Evolutionary conservation across 768 basidiomycete species (phyloP).

Genomic region (Piloderma croceum): DNA sequence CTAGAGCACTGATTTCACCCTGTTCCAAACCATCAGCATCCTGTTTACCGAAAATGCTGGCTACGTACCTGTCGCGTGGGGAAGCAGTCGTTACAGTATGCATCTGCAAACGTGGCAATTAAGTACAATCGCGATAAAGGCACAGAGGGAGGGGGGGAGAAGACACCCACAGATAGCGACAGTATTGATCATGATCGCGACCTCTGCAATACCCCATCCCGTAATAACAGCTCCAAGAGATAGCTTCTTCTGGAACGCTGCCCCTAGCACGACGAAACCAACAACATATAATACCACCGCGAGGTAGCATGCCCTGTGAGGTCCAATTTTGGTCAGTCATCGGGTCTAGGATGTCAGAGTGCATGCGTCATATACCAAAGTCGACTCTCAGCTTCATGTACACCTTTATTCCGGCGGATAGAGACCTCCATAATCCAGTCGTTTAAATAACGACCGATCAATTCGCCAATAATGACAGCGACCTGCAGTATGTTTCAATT

Average conservation of each 20-base stretch:
- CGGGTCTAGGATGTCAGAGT: no score
- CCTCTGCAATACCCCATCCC: slow-evolving; percentile 62
- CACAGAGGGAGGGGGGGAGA: no score
- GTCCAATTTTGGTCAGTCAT: not conserved
- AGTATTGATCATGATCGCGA: slow-evolving; percentile 54
- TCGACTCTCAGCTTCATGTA: slow-evolving; percentile 57
- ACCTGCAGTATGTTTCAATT: slow-evolving; percentile 30
- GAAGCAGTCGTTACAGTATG: slow-evolving; percentile 47
- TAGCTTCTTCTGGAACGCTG: slow-evolving; percentile 47
- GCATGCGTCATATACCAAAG: slow-evolving; percentile 39
- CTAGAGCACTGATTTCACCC: slow-evolving; percentile 59
- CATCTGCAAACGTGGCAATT: slow-evolving; percentile 29
- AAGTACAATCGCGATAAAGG: slow-evolving; percentile 3
- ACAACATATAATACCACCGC: slow-evolving; percentile 55
- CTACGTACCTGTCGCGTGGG: slow-evolving; percentile 33
- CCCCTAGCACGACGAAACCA: slow-evolving; percentile 57
- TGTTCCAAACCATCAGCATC: slow-evolving; percentile 13
- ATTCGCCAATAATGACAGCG: slow-evolving; percentile 47
- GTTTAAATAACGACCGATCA: slow-evolving; percentile 47
- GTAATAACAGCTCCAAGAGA: slow-evolving; percentile 50
- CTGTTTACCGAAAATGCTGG: not conserved
- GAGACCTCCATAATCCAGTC: slow-evolving; percentile 45
- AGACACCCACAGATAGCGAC: slow-evolving; percentile 51
- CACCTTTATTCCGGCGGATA: slow-evolving; percentile 46
- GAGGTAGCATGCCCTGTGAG: slow-evolving; percentile 51